Evolutionary conservation across 306 rosid species (phyloP), one percentile per base, ranked within the genome.

Genomic region (Trifolium pratense): DNA sequence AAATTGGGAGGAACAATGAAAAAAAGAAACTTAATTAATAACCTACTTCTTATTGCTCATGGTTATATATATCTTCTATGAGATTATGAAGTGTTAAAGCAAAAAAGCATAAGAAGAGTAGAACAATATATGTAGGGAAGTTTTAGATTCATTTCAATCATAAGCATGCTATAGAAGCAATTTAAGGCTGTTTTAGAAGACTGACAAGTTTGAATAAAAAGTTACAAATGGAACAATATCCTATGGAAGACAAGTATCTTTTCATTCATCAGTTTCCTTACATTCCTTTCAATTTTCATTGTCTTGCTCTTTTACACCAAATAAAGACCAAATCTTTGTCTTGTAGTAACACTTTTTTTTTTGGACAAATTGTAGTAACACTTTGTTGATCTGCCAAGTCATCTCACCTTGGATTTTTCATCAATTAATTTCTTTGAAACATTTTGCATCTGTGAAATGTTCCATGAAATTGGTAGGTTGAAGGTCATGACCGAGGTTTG

Each of bases 191-290:
- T 81, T 88, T 84, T 84, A 77, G 90, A 86, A 82, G 91, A 66
- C 88, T 86, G 94, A 88, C 92, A 83, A 89, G 96, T 75, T 91
- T 91, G 98, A 94, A 89, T 77, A 65, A 56, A 81, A 91, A 88
- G 94, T 84, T 88, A 29, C 32, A 66, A 71, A 78, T 85, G 92
- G 93, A 93, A 93, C 92, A 83, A 74, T 73, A 78, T 77, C 86
- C 87, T 91, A 81, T 92, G 87, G 94, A 91, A 91, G 96, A 86
- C 90, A 94, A 87, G 96, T 82, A 89, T 88, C 90, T 94, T 91
- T 82, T 55, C 86, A 70, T 84, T 76, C 74, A 56, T 23, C 16
- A 49, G 80, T 80, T 86, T 75, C 81, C 86, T 67, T 65, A 82
- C 66, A 76, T 68, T 70, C 80, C 86, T 40, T 34, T 29, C 65